Base-by-base conservation (phyloP, 2,329 filamentous ascomycete species). In the Colletotrichum melonis region DNA sequence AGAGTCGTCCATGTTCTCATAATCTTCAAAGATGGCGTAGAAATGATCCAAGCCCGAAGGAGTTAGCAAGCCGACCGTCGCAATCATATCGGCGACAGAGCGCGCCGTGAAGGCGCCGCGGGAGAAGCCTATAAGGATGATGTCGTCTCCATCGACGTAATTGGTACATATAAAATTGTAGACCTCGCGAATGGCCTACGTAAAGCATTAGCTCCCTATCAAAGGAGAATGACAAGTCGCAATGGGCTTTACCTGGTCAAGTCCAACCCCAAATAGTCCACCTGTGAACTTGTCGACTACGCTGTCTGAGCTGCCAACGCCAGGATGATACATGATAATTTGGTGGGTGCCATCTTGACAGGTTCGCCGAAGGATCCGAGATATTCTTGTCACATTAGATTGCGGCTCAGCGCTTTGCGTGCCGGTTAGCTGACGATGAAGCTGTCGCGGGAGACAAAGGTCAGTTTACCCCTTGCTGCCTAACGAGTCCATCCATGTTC, bases 81-180 rank as follows among this genome's bases (percentile, higher is more conserved):
- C 83, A 57, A 90, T 83, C 83, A 90, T 86, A 49, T 87, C 86
- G 2, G 87, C 87, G 9, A 90, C 84, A 4, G 87, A 89, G 14
- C 88, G 84, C 3, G 85, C 87, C 0, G 88, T 91, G 75, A 90
- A 91, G 4, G 89, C 89, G 2, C 89, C 88, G n/a, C 88, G 84
- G 1, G 88, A 90, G 82, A 89, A 91, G 3, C 89, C 88, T 24
- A 90, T 79, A n/a, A 90, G 82, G 56, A 89, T 80, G 63, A 90
- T 88, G 72, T 90, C 86, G 74, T 91, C 89, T 2, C 88, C 88
- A 66, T 86, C 85, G 60, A 85, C 83, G 75, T 91, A 92, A 80
- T 92, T 92, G 76, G 88, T 86, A 67, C 88, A 90, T 1, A 92
- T 82, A 77, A 91, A 92, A 4, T 87, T 84, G 77, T 92, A 92